Base-by-base conservation (phyloP, 352 stramenopile genomes). In the Blastocystis sp. region DNA sequence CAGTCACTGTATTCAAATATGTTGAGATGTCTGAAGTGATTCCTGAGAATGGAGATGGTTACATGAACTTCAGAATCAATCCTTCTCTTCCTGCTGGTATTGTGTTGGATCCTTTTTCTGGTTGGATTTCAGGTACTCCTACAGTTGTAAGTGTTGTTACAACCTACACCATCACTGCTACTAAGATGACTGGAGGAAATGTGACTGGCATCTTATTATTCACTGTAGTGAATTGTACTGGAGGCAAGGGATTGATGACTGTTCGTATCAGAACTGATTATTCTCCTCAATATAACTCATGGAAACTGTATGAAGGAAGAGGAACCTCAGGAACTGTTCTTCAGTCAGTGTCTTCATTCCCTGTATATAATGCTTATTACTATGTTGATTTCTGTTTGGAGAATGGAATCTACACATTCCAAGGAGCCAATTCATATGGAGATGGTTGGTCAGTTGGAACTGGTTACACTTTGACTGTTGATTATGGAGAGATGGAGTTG, bases 401-500 rank as follows among this genome's bases (percentile, higher is more conserved):
- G 11, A 4, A 80, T 42, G 51, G 52, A 46, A n/a, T 80, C 2
- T 80, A 80, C 24, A 80, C 69, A 11, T 39, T 80, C 7, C 11
- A 61, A 14, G 35, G 58, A 12, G 11, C 12, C 0, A 42, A 80
- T 39, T 32, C 12, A 35, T 63, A 14, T 3, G 21, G 37, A 39
- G 69, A 80, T 63, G 69, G 69, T 42, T 59, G 32, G 69, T 11
- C 58, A 5, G 12, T 11, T 42, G 35, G 35, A 32, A 49, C 37
- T 37, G 69, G 69, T 14, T 58, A 58, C 11, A 63, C 32, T 24
- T 7, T 80, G 7, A 58, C 69, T 39, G 69, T 80, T 49, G 69
- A 80, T 42, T 49, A 42, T 9, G 69, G 69, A 35, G 69, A 80
- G 51, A 58, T 83, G 42, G 42, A 83, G 29, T 19, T 83, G 32